phyloP scores from a whole-genome alignment of 176 grass and related monocot genomes.

The Aechmea fasciata region DNA sequence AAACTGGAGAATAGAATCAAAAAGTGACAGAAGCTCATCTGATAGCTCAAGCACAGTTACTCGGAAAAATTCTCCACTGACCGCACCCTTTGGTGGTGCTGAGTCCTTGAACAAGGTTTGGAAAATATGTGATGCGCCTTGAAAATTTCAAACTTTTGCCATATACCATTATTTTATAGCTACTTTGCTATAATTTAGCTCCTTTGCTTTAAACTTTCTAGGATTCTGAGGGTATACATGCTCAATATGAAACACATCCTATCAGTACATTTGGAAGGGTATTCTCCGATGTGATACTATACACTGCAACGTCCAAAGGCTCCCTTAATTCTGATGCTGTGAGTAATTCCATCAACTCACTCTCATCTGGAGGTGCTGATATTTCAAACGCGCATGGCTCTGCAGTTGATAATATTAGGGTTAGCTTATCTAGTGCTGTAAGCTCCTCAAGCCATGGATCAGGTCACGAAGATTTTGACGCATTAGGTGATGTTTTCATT shows the following conservation, averaged over 20 bases:
- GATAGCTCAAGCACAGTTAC: constrained; percentile 31
- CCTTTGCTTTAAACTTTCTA: constrained; percentile 20
- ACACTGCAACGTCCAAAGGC: constrained; percentile 27
- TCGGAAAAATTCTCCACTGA: constrained; percentile 32
- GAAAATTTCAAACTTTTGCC: neutral
- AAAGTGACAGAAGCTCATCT: constrained; percentile 37
- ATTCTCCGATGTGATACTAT: constrained; percentile 59
- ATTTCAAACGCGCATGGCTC: constrained; percentile 30
- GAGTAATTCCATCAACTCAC: constrained; percentile 35
- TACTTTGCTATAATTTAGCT: neutral
- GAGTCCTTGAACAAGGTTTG: constrained; percentile 38
- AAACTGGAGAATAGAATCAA: constrained; percentile 35
- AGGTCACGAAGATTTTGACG: constrained; percentile 63
- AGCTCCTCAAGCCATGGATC: constrained; percentile 63
- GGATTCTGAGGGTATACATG: constrained; percentile 31
- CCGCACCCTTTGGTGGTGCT: constrained; percentile 23
- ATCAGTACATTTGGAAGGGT: constrained; percentile 38
- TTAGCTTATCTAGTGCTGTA: constrained; percentile 65
- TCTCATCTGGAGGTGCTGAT: constrained; percentile 38
- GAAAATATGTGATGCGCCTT: constrained; percentile 1
- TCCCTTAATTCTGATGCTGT: constrained; percentile 29
- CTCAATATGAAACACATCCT: constrained; percentile 24
- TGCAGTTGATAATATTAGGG: constrained; percentile 43
- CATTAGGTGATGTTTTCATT: constrained; percentile 49
- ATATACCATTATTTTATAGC: neutral